Conservation (phyloP, 192 early-diverging fungal species). For the Rhizophagus prolifer region DNA sequence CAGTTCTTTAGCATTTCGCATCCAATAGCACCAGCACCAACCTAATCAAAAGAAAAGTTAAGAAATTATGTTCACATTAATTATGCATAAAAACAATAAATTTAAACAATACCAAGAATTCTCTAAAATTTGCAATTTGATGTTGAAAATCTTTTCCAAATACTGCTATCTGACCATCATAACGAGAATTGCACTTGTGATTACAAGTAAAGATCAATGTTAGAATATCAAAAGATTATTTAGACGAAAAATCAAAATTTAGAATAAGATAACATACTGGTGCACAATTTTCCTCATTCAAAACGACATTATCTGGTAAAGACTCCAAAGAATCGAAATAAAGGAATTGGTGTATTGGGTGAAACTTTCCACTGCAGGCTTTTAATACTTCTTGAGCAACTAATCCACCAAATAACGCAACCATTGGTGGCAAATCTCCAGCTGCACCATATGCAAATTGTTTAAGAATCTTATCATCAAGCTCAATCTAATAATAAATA, state of each 20-base stretch:
- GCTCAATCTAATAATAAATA: constrained; percentile 48
- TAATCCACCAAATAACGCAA: constrained; percentile 93
- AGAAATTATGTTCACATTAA: not conserved
- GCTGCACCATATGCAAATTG: constrained; percentile 84
- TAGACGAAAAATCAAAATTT: not conserved
- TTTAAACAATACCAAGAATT: constrained; percentile 70
- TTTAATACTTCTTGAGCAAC: constrained; percentile 99
- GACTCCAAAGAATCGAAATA: constrained; percentile 99
- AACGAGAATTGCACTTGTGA: constrained; percentile 73
- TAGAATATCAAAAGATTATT: not conserved
- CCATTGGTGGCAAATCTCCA: constrained; percentile 94
- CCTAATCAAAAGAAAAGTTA: not conserved
- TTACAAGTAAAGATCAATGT: not conserved
- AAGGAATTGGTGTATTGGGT: constrained; percentile 87
- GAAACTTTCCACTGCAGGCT: constrained; percentile 96
- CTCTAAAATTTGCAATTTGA: constrained; percentile 77
- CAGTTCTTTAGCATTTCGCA: constrained; percentile 97
- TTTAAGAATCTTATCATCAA: constrained; percentile 85
- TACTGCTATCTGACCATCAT: constrained; percentile 95
- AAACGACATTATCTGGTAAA: constrained; percentile 66
- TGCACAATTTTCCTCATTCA: constrained; percentile 73
- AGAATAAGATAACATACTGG: constrained; percentile 46
- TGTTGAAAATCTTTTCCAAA: constrained; percentile 93
- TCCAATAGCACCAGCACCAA: constrained; percentile 89
- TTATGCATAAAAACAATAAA: not conserved